A percentile compares a stretch with the other conserved stretches of the same genome.
phyloP scores from a whole-genome alignment of 2,329 filamentous ascomycete species.

The Onygena corvina region DNA sequence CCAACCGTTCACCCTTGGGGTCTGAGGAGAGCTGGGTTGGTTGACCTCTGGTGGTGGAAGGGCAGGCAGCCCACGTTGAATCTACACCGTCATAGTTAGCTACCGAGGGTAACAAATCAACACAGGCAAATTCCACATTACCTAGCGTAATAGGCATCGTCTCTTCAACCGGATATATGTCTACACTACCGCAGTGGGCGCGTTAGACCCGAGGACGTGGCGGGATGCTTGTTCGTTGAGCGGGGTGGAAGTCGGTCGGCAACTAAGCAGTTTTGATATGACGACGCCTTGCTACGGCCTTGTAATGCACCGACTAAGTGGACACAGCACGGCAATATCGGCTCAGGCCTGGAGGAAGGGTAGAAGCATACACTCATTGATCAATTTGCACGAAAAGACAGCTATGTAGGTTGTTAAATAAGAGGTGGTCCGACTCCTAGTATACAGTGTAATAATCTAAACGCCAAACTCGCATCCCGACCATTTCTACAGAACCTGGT shows the following conservation, averaged over 20 bases:
- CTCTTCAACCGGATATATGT: background rate
- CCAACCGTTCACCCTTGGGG: conserved; percentile 77
- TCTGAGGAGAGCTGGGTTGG: conserved; percentile 82
- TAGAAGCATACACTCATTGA: too few species aligned
- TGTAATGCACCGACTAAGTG: too few species aligned
- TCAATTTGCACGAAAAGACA: too few species aligned
- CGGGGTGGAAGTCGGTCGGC: too few species aligned
- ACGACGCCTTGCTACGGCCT: too few species aligned
- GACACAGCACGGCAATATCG: too few species aligned
- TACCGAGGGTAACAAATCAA: background rate
- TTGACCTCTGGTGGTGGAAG: conserved; percentile 70
- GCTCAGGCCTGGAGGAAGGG: too few species aligned
- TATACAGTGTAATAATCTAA: conserved; percentile 5
- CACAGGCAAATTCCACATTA: conserved; percentile 16
- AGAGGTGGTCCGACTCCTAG: background rate
- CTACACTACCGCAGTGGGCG: too few species aligned
- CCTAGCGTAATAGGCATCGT: conserved; percentile 37
- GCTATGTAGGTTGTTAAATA: background rate
- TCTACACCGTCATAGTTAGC: conserved; percentile 35
- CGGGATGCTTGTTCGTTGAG: too few species aligned
- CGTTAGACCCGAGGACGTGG: too few species aligned
- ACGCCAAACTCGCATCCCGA: background rate
- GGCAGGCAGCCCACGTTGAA: conserved; percentile 71
- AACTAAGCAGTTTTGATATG: too few species aligned
- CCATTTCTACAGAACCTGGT: background rate